Conservation (phyloP, 202 grass and related monocot genomes). For the Saccharum hybrid region DNA sequence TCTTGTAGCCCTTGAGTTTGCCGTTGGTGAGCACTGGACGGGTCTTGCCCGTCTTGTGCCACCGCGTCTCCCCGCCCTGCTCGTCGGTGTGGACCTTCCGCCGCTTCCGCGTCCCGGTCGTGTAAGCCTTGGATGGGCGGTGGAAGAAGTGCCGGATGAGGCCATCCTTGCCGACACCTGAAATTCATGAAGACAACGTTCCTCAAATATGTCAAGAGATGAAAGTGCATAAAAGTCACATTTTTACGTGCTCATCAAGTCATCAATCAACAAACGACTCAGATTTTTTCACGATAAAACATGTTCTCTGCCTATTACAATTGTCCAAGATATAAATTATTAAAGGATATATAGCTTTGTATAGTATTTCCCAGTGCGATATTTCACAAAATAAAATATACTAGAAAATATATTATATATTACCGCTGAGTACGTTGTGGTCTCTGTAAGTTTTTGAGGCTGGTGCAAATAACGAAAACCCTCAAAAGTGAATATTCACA, state of each 20-base stretch:
- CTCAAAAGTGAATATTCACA: neutral
- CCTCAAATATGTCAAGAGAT: neutral
- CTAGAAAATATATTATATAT: neutral
- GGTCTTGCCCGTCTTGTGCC: slow-evolving; percentile 98
- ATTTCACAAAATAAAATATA: neutral
- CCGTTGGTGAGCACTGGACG: slow-evolving; percentile 65
- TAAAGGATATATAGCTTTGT: neutral
- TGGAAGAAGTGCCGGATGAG: slow-evolving; percentile 97
- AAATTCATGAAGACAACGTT: neutral
- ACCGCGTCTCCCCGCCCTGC: slow-evolving; percentile 94
- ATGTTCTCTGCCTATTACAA: neutral
- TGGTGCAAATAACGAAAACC: neutral
- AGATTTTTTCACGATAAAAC: neutral
- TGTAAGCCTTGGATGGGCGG: slow-evolving; percentile 94
- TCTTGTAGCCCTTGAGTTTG: slow-evolving; percentile 84
- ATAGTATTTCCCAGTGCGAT: neutral
- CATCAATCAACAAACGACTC: too few relatives aligned
- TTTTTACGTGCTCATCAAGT: neutral
- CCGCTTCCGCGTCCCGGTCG: slow-evolving; percentile 85
- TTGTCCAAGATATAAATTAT: neutral
- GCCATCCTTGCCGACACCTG: slow-evolving; percentile 85
- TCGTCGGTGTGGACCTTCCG: slow-evolving; percentile 92
- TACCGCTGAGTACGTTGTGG: neutral
- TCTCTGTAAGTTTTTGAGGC: too few relatives aligned
- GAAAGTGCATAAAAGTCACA: neutral